Conservation (phyloP, 371 early-diverging fungal genomes). For the Lichtheimia hyalospora region DNA sequence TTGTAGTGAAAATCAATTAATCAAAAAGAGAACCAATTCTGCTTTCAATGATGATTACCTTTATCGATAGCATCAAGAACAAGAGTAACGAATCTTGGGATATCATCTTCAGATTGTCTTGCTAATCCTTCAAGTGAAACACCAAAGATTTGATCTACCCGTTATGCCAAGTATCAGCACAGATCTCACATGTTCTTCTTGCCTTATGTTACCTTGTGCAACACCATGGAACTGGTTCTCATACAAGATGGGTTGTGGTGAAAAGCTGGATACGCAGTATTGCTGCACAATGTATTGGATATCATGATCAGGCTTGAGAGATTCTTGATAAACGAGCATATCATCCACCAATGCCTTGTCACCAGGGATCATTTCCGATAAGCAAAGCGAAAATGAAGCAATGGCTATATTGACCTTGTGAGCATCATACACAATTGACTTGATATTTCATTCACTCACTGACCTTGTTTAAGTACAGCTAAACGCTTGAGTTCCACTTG, state of each 20-base stretch:
- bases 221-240: slow-evolving; percentile 66
- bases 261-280: slow-evolving; percentile 70
- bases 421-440: background rate
- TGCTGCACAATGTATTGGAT: slow-evolving; percentile 76
- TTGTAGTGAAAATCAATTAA: background rate
- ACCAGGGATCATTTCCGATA: slow-evolving; percentile 55
- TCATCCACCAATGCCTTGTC: slow-evolving; percentile 65
- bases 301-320: slow-evolving; percentile 72
- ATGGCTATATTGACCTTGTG: slow-evolving; percentile 37
- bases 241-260: slow-evolving; percentile 71
- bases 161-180: background rate
- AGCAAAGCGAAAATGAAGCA: slow-evolving; percentile 58
- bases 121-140: slow-evolving; percentile 71
- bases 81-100: slow-evolving; percentile 60
- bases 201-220: slow-evolving; percentile 47
- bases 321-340: slow-evolving; percentile 69
- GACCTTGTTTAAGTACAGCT: slow-evolving; percentile 48
- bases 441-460: background rate
- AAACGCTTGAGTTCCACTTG: slow-evolving; percentile 59
- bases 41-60: slow-evolving; percentile 11
- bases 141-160: slow-evolving; percentile 72
- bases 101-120: slow-evolving; percentile 50
- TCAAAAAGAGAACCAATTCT: background rate
- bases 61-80: slow-evolving; percentile 29
- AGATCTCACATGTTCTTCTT: no score